Evolutionary conservation across 1,284 basidiomycete species (phyloP).

Genomic region (Malassezia obtusa): DNA sequence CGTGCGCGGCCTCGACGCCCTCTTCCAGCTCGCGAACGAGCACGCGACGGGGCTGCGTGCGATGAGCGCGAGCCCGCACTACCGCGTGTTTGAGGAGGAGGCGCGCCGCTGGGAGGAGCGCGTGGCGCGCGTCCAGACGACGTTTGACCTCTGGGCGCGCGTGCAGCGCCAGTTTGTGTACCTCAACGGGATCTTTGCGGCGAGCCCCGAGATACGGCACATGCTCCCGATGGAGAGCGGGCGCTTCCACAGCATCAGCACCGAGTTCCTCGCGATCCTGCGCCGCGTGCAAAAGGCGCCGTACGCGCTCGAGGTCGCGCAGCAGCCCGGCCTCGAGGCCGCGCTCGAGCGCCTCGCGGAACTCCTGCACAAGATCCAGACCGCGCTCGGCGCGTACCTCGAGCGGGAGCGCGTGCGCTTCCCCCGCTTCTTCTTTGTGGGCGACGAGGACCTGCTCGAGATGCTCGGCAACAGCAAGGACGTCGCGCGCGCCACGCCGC

Average conservation of each 20-base stretch:
- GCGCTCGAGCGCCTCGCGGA: constrained; percentile 92
- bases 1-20: constrained; percentile 83
- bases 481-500: constrained; percentile 91
- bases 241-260: constrained; percentile 96
- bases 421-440: constrained; percentile 99
- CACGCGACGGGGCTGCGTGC: constrained; percentile 89
- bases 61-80: constrained; percentile 56
- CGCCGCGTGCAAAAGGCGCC: constrained; percentile 99
- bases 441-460: constrained; percentile 95
- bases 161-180: constrained; percentile 99
- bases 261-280: constrained; percentile 96
- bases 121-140: constrained; percentile 53
- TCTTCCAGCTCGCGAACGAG: constrained; percentile 51
- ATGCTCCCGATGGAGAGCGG: constrained; percentile 91
- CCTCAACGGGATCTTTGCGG: constrained; percentile 97
- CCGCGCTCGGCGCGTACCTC: constrained; percentile 95
- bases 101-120: constrained; percentile 50
- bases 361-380: constrained; percentile 93
- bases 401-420: constrained; percentile 84
- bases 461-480: constrained; percentile 99
- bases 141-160: constrained; percentile 99
- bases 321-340: constrained; percentile 91
- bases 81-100: constrained; percentile 50
- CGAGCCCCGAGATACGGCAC: constrained; percentile 73
- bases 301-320: constrained; percentile 91